Base-by-base conservation (phyloP, 2,329 filamentous ascomycete genomes). In the Huntiella savannae region DNA sequence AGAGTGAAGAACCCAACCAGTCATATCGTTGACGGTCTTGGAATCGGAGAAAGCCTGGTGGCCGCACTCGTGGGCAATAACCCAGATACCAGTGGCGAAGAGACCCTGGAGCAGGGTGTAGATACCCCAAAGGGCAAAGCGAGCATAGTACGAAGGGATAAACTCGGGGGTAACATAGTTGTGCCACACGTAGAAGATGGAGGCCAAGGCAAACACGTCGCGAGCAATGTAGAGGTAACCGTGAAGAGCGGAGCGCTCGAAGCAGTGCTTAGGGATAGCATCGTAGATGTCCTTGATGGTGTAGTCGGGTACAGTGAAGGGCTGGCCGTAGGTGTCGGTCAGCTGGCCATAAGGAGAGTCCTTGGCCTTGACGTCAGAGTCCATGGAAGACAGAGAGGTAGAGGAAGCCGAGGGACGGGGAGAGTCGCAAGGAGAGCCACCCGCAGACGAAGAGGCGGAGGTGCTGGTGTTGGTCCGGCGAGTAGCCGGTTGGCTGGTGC, bases 201-300 rank as follows among this genome's bases (percentile, higher is more conserved):
- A 66, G 39, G 71, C 79, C 34, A 96, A 68, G 55, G 71, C 75
- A 53, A 68, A 63, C 40, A 92, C 61, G 63, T 98, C 91, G 52
- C 88, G 79, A 58, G 77, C 72, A 56, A 96, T 87, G 64, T 96
- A 96, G 58, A 61, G 66, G 59, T 95, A 69, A 54, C 87, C 81
- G 53, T 67, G 76, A 53, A 75, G 60, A 51, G 75, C 82, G 40
- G 84, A 93, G 51, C 91, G 81, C 69, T 95, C 72, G 63, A 82
- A 96, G 74, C 91, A 98, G 72, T 95, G 91, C 65, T 87, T 85
- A 53, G 91, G 91, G 55, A 98, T 98, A 61, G 91, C 91, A 66
- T 94, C 82, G 58, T 85, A 80, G 60, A 98, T 88, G 60, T 98
- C 76, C 71, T 94, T 94, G 73, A 98, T 93, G 60, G 86, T 93